Base-by-base conservation (phyloP, 129 eudicot species). In the Apium graveolens region DNA sequence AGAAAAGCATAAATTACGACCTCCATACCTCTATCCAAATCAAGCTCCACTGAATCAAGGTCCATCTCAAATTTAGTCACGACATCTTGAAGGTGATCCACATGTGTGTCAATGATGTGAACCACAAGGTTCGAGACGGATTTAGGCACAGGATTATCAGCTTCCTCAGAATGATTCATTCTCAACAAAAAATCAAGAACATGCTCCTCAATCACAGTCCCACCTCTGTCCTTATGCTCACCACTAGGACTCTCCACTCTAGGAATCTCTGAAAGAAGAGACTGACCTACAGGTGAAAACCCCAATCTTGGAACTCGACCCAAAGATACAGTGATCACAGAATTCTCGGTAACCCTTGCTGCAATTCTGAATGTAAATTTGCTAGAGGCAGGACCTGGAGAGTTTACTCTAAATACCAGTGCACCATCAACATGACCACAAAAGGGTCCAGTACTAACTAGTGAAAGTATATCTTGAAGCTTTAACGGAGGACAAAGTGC, bases 361-460 rank as follows among this genome's bases (percentile, higher is more conserved):
- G 99, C 99, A 43, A 96, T 87, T 75, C 96, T 83, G 62, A 91
- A 96, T 0, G 93, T 96, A 75, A 92, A 96, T 43, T 88, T 91
- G 86, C 96, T 87, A 32, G 97, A 85, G 24, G 97, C 85, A 2
- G 97, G 97, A 39, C 99, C 99, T 1, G 99, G 97, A 4, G 99
- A 96, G 76, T 96, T 96, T 5, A 90, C 99, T 76, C 99, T 83
- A 77, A 96, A 96, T 11, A 96, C 97, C 76, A 96, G 97, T 24
- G 99, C 97, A 18, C 99, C 99, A 79, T 96, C 97, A 35, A 96
- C 97, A 78, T 90, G 88, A 76, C 95, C 99, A 78, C 99, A 96
- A 83, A 88, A 96, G 6, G 99, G 97, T 12, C 99, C 99, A 26
- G 87, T 96, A 77, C 97, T 96, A 75, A 90, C 87, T 39, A 96